Evolutionary conservation across 2,329 filamentous ascomycete genomes (phyloP), one percentile per base, ranked within the genome.

Genomic region (Sporothrix euskadiensis): DNA sequence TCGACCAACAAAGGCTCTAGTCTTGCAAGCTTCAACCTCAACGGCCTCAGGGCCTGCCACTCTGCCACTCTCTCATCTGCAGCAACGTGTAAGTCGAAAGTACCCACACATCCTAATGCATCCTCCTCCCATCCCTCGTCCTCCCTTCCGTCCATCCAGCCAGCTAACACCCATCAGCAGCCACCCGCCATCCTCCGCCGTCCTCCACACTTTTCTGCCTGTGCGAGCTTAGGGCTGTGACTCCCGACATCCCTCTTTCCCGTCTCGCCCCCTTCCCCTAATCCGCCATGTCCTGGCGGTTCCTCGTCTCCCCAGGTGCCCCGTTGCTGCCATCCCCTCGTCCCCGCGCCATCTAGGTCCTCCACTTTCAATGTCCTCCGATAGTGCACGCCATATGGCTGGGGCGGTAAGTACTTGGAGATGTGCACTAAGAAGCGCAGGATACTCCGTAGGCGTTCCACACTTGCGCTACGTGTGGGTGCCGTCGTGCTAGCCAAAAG

Each of bases 201-300:
- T 30, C 71, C 68, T 73, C 71, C 73, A 63, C 71, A 74, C 19
- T 71, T 69, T 71, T 69, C 39, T 74, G 30, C 47, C 66, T 57
- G 63, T 52, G 39, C 52, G 39, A 56, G 35, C 56, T 54, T 59
- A 49, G 52, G 61, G 26, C 35, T 63, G 30, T 16, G 30, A 52
- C 73, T 68, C 59, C 57, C 32, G 44, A 59, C 35, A 49, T 63
- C 65, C 65, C 70, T 75, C 52, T 59, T 22, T 44, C 74, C 74
- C 70, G 70, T 74, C 41, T 49, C 54, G 69, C 61, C 63, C 63
- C 63, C 74, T 74, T 75, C 75, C 75, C 74, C 74, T 74, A 71
- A 73, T 75, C 75, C 74, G 72, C 71, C 73, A 59, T 52, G 41
- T 44, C 35, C 7, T 63, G 52, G 26, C 52, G 9, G 14, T 47